Evolutionary conservation across 73 alveolate species (phyloP).

Genomic region (Paramecium caudatum): DNA sequence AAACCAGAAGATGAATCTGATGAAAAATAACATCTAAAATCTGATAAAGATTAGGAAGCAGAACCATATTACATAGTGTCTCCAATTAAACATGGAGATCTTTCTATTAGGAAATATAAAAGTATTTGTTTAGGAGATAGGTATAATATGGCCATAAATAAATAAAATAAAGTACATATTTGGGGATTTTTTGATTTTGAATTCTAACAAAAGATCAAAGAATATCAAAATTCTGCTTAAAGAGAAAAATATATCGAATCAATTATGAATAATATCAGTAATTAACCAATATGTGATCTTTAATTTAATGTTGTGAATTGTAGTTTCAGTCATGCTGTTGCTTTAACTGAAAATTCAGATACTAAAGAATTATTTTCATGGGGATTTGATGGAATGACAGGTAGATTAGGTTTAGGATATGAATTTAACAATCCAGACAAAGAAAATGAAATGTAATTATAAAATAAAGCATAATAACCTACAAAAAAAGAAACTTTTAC

Average conservation of each 20-base stretch:
- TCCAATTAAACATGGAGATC: constrained; percentile 43
- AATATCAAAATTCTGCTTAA: background rate
- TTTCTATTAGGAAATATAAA: background rate
- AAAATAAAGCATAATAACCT: background rate
- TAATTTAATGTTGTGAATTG: constrained; percentile 13
- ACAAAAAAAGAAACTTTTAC: background rate
- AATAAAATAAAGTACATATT: background rate
- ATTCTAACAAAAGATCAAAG: constrained; percentile 10
- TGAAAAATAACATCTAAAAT: background rate
- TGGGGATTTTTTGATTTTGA: constrained; percentile 74
- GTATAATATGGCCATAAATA: constrained; percentile 67
- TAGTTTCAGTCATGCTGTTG: constrained; percentile 68
- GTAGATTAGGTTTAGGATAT: constrained; percentile 74
- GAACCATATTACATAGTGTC: constrained; percentile 54
- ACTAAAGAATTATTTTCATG: constrained; percentile 67
- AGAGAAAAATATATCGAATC: background rate
- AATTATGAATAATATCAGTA: constrained; percentile 3
- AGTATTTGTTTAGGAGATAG: constrained; percentile 58
- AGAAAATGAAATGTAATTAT: constrained; percentile 62
- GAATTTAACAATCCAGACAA: constrained; percentile 70
- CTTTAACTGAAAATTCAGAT: constrained; percentile 53
- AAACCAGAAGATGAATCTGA: constrained; percentile 73
- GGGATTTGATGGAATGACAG: constrained; percentile 77
- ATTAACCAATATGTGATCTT: constrained; percentile 8
- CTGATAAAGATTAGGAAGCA: constrained; percentile 28